Conservation (phyloP, 441 rosid genomes). For the Melastoma candidum region DNA sequence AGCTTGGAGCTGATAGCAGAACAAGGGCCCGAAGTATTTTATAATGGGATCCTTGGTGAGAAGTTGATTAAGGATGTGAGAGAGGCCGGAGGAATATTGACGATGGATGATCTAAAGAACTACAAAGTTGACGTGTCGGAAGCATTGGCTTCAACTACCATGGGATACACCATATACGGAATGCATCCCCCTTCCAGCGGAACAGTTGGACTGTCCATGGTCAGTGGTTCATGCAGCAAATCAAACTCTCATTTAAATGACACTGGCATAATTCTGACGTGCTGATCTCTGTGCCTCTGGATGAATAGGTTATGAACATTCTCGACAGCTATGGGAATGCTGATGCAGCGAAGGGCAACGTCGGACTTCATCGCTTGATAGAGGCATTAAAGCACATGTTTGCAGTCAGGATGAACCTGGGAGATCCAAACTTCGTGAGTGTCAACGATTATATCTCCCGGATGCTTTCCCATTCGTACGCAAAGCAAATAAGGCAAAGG, state of each 20-base stretch:
- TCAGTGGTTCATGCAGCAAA: conserved; percentile 15
- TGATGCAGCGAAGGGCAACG: conserved; percentile 39
- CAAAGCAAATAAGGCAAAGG: conserved; percentile 37
- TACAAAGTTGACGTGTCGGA: conserved; percentile 51
- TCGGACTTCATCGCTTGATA: conserved; percentile 65
- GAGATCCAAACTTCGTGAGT: conserved; percentile 66
- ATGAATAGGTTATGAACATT: conserved; percentile 62
- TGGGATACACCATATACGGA: conserved; percentile 63
- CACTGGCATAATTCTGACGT: background rate
- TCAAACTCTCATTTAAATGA: too few species aligned
- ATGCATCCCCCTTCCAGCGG: conserved; percentile 95
- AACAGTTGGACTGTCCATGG: conserved; percentile 56
- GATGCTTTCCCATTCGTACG: conserved; percentile 65
- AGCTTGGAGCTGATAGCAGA: conserved; percentile 55
- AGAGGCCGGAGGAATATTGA: conserved; percentile 66
- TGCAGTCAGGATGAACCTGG: conserved; percentile 78
- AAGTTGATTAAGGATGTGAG: conserved; percentile 58
- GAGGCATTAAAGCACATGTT: conserved; percentile 95
- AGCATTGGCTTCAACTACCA: conserved; percentile 41
- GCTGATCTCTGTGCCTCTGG: background rate
- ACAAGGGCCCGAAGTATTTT: conserved; percentile 61
- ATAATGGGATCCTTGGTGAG: conserved; percentile 64
- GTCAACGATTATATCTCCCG: conserved; percentile 23
- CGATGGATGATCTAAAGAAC: conserved; percentile 74
- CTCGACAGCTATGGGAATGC: conserved; percentile 45